phyloP scores from a whole-genome alignment of 2,329 filamentous ascomycete species.

The Ophiostoma ulmi region DNA sequence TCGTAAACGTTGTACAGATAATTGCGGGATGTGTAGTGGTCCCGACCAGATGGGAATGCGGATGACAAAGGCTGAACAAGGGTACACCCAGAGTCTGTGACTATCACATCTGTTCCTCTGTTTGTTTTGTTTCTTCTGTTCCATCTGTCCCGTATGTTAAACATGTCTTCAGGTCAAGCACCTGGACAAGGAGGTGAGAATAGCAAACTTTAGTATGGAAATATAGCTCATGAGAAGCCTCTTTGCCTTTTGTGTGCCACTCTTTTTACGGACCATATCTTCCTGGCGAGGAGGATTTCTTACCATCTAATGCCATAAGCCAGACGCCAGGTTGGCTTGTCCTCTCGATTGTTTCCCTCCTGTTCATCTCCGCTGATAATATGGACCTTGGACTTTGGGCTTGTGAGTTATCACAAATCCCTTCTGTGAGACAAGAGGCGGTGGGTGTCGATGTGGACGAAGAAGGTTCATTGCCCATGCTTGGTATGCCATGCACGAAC shows the following conservation, averaged over 20 bases:
- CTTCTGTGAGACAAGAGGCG: background rate
- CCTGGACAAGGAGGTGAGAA: background rate
- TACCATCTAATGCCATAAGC: background rate
- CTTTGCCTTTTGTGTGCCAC: background rate
- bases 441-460: constrained; percentile 11
- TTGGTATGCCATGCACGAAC: background rate
- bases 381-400: background rate
- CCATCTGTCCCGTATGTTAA: background rate
- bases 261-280: background rate
- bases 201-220: background rate
- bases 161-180: background rate
- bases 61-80: background rate
- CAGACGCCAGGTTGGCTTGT: background rate
- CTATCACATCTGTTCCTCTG: background rate
- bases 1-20: background rate
- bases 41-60: background rate
- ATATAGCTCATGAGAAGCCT: background rate
- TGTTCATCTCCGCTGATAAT: background rate
- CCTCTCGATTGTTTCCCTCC: background rate
- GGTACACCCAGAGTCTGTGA: constrained; percentile 1
- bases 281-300: background rate
- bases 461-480: background rate
- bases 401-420: constrained; percentile 10
- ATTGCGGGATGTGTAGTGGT: background rate
- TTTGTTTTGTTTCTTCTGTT: background rate